Base-by-base conservation (phyloP, 78 protist species). In the Polysphondylium violaceum region DNA sequence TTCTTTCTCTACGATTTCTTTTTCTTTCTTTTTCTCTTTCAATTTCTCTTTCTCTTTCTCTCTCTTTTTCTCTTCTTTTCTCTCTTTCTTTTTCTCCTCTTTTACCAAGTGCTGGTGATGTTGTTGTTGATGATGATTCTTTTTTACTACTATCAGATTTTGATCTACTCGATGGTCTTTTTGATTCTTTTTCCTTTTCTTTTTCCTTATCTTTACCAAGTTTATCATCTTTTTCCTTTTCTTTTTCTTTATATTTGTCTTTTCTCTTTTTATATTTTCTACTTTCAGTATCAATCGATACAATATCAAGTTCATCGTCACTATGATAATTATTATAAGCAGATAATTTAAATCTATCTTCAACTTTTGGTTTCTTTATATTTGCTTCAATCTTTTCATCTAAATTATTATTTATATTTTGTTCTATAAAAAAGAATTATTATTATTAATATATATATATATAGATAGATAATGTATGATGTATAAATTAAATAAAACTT, bases 161-260 rank as follows among this genome's bases (percentile, higher is more conserved):
- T 19, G 9, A 14, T 63, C 21, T 12, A 38, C 71, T 25, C 33
- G 43, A 19, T 75, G n/a, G n/a, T n/a, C n/a, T n/a, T n/a, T n/a
- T 36, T 41, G n/a, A 41, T 61, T 25, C 58, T 76, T 61, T 61
- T 60, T 19, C 40, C 38, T 63, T 61, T 16, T 76, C 73, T 58
- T 58, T 25, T 58, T 59, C 67, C 41, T 61, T 29, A 41, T 23
- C 5, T 60, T 38, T 33, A 41, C 11, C n/a, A 31, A 61, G 47
- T 35, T 65, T 25, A 0, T 47, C 44, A 38, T 59, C 33, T 27
- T n/a, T 77, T 25, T 38, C 58, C 43, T 11, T 77, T 43, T 59
- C 71, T 16, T 59, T 41, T 41, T 63, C 27, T 27, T 44, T 65
- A 16, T 44, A n/a, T 56, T 77, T 77, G 21, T 2, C 19, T 21